Evolutionary conservation across 176 grass and related monocot genomes (phyloP).

Genomic region (Zoysia japonica): DNA sequence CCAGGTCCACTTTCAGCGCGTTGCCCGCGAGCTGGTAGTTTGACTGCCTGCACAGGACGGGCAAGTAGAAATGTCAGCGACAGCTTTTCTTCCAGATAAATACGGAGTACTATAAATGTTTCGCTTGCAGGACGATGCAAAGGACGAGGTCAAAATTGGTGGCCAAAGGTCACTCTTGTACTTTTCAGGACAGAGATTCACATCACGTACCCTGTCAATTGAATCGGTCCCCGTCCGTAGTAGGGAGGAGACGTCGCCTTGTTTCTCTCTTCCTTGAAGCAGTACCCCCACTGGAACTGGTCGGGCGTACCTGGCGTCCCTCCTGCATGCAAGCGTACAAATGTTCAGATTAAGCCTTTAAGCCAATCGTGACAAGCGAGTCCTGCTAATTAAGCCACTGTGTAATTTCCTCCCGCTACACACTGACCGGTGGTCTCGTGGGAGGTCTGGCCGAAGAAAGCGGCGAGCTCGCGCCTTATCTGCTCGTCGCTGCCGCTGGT

Average conservation of each 20-base stretch:
- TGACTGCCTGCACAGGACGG: slow-evolving; percentile 37
- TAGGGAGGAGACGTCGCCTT: slow-evolving; percentile 23
- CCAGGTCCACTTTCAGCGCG: slow-evolving; percentile 36
- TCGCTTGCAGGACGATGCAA: slow-evolving; percentile 20
- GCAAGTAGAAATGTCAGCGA: neutral
- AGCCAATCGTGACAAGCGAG: neutral
- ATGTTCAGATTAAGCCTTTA: neutral
- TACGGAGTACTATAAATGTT: neutral
- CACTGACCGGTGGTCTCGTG: slow-evolving; percentile 62
- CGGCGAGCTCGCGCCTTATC: slow-evolving; percentile 46
- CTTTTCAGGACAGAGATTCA: neutral
- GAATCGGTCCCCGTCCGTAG: slow-evolving; percentile 62
- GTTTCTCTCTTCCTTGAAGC: slow-evolving; percentile 26
- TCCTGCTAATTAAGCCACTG: neutral
- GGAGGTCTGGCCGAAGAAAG: slow-evolving; percentile 64
- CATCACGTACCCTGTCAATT: slow-evolving; percentile 44
- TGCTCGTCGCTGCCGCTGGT: slow-evolving; percentile 22
- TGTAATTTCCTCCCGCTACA: too few relatives aligned
- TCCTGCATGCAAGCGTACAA: neutral
- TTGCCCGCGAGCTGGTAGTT: slow-evolving; percentile 52
- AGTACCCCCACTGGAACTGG: slow-evolving; percentile 53
- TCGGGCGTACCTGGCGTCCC: slow-evolving; percentile 35
- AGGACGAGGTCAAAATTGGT: neutral
- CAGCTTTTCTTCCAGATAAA: neutral
- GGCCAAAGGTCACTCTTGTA: too few relatives aligned